These are phyloP conservation scores for Fraxinus quadrangulata DNA, from an alignment of 257 asterid species.

Conservation along the genomic window DNA sequence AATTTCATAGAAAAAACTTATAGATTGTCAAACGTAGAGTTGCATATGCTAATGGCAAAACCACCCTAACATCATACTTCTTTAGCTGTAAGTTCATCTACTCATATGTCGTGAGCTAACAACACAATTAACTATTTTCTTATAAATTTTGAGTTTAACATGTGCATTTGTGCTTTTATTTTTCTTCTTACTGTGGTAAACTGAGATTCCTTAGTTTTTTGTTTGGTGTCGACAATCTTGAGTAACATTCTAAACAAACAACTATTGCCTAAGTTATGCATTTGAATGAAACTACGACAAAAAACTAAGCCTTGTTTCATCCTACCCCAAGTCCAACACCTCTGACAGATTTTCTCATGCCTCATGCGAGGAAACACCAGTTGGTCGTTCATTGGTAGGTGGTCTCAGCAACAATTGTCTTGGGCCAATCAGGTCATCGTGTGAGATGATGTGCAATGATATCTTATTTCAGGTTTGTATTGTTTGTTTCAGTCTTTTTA, in stretches of 20 bases:
- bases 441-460: conserved; percentile 37
- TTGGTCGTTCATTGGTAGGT: conserved; percentile 63
- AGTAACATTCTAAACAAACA: background rate
- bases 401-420: conserved; percentile 49
- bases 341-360: conserved; percentile 16
- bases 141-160: conserved; percentile 4
- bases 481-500: background rate
- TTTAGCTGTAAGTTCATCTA: background rate
- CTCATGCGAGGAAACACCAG: conserved; percentile 37
- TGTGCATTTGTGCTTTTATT: background rate
- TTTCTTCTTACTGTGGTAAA: background rate
- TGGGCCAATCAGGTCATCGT: conserved; percentile 43
- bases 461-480: conserved; percentile 59
- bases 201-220: background rate
- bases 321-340: background rate
- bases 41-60: no score
- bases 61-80: background rate
- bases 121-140: background rate
- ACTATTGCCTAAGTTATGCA: background rate
- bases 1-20: no score
- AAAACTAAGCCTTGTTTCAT: background rate
- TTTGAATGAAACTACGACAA: background rate
- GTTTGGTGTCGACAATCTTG: background rate
- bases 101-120: background rate
- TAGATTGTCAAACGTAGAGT: no score